phyloP scores from a whole-genome alignment of 768 basidiomycete genomes.

The Suillus decipiens region DNA sequence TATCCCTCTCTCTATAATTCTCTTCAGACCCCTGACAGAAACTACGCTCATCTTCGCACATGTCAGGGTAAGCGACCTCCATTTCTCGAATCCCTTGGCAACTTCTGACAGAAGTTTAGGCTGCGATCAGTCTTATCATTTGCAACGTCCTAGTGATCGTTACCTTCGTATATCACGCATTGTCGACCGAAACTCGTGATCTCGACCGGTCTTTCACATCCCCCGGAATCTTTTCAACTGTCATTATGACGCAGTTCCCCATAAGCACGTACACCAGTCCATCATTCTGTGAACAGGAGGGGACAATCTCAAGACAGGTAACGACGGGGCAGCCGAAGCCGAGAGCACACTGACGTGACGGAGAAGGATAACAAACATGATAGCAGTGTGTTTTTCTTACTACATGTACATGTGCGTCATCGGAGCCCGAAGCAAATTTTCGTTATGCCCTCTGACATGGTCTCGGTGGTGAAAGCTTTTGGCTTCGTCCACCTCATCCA shows the following conservation, averaged over 20 bases:
- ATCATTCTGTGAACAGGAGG: background rate
- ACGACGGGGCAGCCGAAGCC: background rate
- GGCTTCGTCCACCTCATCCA: background rate
- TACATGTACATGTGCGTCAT: background rate
- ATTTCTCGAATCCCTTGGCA: background rate
- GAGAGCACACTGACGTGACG: too few relatives aligned
- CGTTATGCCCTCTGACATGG: background rate
- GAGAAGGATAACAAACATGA: too few relatives aligned
- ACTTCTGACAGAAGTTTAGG: conserved; percentile 8
- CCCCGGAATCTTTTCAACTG: background rate
- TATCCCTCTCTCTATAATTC: conserved; percentile 14
- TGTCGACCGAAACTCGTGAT: conserved; percentile 4
- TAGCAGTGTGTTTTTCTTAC: background rate
- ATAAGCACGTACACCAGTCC: background rate
- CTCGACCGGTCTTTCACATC: conserved; percentile 10
- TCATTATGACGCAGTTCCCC: background rate
- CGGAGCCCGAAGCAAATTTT: background rate
- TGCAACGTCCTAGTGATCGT: conserved; percentile 33
- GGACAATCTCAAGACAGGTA: background rate
- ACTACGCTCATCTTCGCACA: conserved; percentile 24
- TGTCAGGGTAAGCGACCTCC: conserved; percentile 16
- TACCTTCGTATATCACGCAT: conserved; percentile 22
- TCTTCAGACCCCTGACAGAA: conserved; percentile 11
- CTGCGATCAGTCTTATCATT: conserved; percentile 26
- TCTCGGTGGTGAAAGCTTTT: background rate